Evolutionary conservation across 2,329 filamentous ascomycete species (phyloP).

Genomic region (Aspergillus fumigatiaffinis): DNA sequence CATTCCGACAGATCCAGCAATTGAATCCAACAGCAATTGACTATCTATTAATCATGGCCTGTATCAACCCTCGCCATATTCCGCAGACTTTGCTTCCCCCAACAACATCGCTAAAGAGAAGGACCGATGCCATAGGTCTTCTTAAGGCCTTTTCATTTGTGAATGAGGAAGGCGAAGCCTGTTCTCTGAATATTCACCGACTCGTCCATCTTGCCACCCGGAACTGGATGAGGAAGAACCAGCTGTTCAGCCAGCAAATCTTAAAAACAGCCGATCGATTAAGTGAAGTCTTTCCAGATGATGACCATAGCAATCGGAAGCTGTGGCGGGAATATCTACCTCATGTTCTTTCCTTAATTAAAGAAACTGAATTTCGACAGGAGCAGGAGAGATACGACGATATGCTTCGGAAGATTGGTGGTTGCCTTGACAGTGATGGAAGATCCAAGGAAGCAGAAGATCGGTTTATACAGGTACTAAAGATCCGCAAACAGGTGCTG

Average conservation of each 20-base stretch:
- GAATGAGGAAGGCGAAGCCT: constrained; percentile 9
- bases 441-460: too few relatives aligned
- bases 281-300: constrained; percentile 3
- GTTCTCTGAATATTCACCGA: constrained; percentile 20
- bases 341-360: constrained; percentile 13
- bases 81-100: constrained; percentile 28
- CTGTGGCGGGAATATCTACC: constrained; percentile 29
- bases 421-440: too few relatives aligned
- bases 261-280: constrained; percentile 7
- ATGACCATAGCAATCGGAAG: constrained; percentile 13
- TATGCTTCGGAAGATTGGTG: too few relatives aligned
- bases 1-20: constrained; percentile 31
- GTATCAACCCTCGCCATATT: constrained; percentile 19
- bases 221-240: constrained; percentile 26
- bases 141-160: constrained; percentile 32
- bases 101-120: neutral
- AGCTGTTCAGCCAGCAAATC: constrained; percentile 1
- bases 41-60: constrained; percentile 30
- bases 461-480: too few relatives aligned
- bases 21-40: constrained; percentile 27
- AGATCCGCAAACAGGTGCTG: too few relatives aligned
- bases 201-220: constrained; percentile 33
- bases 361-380: too few relatives aligned
- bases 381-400: too few relatives aligned
- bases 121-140: constrained; percentile 24